Base-by-base conservation (phyloP, 202 grass and related monocot genomes). In the Carex arenaria region DNA sequence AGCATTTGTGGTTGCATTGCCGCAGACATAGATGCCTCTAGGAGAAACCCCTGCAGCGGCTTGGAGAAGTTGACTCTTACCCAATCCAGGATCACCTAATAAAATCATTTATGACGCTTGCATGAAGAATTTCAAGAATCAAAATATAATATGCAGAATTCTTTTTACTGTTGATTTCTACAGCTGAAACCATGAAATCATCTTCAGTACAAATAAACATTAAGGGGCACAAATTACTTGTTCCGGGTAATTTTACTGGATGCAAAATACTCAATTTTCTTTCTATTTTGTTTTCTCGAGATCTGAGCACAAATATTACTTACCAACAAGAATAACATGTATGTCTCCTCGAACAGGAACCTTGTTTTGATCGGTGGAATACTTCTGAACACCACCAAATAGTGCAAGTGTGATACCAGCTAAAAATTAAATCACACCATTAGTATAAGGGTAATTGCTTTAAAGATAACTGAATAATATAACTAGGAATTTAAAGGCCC, bases 41-140 rank as follows among this genome's bases (percentile, higher is more conserved):
- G 92, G 92, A 32, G 92, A 98, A 86, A 98, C 83, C 67, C 90
- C 83, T 22, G 89, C 87, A 51, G 92, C 90, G 59, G 95, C 87
- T 90, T 98, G 91, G 4, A 98, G 90, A 23, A 98, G 91, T 87
- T 98, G 95, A 61, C 95, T 98, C 78, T 98, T 98, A 61, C 95
- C 95, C 84, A 98, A 83, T 68, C 92, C 92, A 17, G 92, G 95
- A 73, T 98, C 95, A 47, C 95, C 92, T 98, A 52, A 52, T 51
- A 67, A 55, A 74, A 67, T 26, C 54, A 57, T 32, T 80, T 67
- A 32, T 54, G 3, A 52, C 4, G 30, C 84, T 64, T 11, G 18
- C 67, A 85, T 73, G 43, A 80, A 85, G 20, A 60, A 65, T 1
- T 54, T 79, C 78, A 17, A 91, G 14, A 79, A 81, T 68, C 14